Evolutionary conservation across 2,329 filamentous ascomycete species (phyloP).

Genomic region (Cladosporium sp.): DNA sequence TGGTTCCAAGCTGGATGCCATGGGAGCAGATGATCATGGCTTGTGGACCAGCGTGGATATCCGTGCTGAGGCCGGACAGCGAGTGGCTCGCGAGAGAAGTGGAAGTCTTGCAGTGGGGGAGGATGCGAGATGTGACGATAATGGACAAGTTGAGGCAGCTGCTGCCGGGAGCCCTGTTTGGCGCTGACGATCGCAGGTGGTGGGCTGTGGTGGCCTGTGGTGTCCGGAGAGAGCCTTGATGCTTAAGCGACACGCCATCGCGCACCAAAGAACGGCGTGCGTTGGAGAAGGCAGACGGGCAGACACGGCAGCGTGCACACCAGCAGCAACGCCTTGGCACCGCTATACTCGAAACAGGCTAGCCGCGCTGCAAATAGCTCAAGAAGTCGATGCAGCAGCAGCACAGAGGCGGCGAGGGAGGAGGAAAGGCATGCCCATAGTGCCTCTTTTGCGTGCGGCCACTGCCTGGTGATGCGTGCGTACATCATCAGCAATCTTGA

Average conservation of each 20-base stretch:
- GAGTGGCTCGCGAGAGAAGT: constrained; percentile 8
- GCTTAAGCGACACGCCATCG: constrained; percentile 2
- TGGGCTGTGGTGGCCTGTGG: not conserved
- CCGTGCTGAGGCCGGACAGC: constrained; percentile 15
- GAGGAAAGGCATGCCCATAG: too few relatives aligned
- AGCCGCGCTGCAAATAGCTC: not conserved
- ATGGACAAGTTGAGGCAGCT: not conserved
- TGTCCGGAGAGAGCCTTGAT: not conserved
- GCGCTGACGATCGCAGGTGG: constrained; percentile 2
- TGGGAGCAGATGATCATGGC: constrained; percentile 14
- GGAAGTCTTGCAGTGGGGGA: constrained; percentile 7
- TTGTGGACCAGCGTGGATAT: constrained; percentile 6
- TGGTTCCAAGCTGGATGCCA: constrained; percentile 16
- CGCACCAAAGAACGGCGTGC: not conserved
- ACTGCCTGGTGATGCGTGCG: not conserved
- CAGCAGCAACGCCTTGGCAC: not conserved
- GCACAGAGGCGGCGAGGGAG: not conserved
- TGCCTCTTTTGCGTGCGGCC: not conserved
- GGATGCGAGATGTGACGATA: constrained; percentile 10
- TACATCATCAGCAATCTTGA: not conserved
- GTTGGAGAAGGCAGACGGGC: not conserved
- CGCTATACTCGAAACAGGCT: constrained; percentile 1
- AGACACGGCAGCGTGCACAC: not conserved
- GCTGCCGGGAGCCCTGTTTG: constrained; percentile 3
- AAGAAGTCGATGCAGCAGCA: not conserved